Conservation (phyloP, 768 basidiomycete species). For the Mycena amicta region DNA sequence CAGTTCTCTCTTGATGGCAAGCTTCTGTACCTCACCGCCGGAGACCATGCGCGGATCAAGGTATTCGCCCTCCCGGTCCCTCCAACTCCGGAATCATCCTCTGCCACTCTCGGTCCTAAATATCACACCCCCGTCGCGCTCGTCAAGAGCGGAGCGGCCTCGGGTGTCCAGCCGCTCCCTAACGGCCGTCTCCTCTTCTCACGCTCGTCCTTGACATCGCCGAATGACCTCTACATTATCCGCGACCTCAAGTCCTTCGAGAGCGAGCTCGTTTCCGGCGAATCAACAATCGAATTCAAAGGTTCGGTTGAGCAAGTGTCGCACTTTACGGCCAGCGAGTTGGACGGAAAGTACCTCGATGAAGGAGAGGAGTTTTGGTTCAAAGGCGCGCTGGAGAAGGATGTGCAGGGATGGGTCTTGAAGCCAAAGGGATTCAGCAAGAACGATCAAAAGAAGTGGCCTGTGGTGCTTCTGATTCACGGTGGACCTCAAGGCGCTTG, state of each 20-base stretch:
- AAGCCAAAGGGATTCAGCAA: constrained; percentile 78
- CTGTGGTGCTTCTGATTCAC: constrained; percentile 79
- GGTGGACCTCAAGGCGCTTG: constrained; percentile 86
- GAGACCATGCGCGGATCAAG: constrained; percentile 78
- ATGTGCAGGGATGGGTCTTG: constrained; percentile 84
- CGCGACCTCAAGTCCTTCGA: constrained; percentile 48
- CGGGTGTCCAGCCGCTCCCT: constrained; percentile 63
- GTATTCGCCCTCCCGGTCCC: constrained; percentile 72
- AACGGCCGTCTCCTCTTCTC: constrained; percentile 70
- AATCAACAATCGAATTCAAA: constrained; percentile 30
- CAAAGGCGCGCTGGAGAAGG: constrained; percentile 71
- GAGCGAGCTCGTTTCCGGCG: constrained; percentile 37
- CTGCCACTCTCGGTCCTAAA: constrained; percentile 49
- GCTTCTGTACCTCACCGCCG: constrained; percentile 72
- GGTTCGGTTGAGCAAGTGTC: constrained; percentile 62
- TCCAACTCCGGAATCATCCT: constrained; percentile 56
- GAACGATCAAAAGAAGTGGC: constrained; percentile 74
- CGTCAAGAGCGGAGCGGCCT: constrained; percentile 58
- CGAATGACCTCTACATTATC: constrained; percentile 79
- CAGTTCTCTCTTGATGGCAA: constrained; percentile 77
- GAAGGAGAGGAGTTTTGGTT: constrained; percentile 88
- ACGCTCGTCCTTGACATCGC: constrained; percentile 71
- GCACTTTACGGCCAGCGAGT: constrained; percentile 54
- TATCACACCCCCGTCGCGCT: constrained; percentile 60
- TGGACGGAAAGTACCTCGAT: constrained; percentile 61